Conservation (phyloP, 306 rosid genomes). For the Glycyrrhiza uralensis region DNA sequence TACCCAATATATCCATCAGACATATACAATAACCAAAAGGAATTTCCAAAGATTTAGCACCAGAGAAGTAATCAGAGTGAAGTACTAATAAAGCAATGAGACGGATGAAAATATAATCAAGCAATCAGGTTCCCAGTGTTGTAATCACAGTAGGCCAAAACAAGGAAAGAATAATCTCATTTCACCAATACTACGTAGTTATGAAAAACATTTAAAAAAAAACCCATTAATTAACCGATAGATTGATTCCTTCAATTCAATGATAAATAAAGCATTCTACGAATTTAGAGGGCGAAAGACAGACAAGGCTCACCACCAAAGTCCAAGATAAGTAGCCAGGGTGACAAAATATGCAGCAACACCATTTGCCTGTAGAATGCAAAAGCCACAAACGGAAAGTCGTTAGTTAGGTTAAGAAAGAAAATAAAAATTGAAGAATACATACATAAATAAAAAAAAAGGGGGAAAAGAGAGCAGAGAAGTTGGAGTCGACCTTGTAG, state of each 20-base stretch:
- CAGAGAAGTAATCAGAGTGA: neutral
- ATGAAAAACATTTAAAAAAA: neutral
- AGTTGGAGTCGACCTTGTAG: constrained; percentile 56
- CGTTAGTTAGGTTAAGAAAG: neutral
- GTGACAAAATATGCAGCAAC: constrained; percentile 72
- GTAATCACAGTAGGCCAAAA: neutral
- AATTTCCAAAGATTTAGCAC: neutral
- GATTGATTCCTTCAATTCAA: neutral
- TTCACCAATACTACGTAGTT: neutral
- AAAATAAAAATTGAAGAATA: too few relatives aligned
- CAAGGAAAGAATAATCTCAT: neutral
- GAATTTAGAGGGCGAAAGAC: neutral
- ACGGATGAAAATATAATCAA: neutral
- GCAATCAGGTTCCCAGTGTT: too few relatives aligned
- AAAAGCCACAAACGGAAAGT: neutral
- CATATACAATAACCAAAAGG: neutral
- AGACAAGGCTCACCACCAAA: constrained; percentile 64
- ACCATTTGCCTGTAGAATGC: constrained; percentile 74
- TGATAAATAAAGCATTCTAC: neutral
- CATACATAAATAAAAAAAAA: neutral
- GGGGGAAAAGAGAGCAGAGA: neutral
- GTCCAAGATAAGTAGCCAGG: constrained; percentile 59
- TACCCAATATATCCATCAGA: neutral
- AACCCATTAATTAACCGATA: neutral
- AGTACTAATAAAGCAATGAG: neutral